These are phyloP conservation scores for Arabis hirsuta DNA, from an alignment of 345 rosid genomes.

Conservation along the genomic window DNA sequence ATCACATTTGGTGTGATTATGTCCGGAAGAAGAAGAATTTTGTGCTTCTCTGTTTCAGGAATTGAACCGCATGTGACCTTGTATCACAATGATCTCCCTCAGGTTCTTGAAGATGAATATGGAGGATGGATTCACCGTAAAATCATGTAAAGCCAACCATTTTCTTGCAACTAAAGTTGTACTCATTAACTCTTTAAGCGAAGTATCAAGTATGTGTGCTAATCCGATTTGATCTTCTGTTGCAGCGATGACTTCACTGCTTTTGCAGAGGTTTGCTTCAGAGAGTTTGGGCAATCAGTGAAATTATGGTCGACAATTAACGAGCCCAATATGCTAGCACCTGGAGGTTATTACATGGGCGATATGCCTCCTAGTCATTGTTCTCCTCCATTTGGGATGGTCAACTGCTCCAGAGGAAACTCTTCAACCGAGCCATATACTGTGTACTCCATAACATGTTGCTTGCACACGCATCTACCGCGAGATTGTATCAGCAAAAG, in stretches of 20 bases:
- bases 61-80: constrained; percentile 63
- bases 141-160: constrained; percentile 50
- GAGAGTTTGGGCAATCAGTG: constrained; percentile 66
- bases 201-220: constrained; percentile 2
- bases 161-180: not conserved
- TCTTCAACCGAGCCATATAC: constrained; percentile 71
- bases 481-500: constrained; percentile 52
- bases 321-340: constrained; percentile 61
- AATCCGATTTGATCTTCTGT: not conserved
- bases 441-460: constrained; percentile 62
- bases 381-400: constrained; percentile 42
- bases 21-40: not conserved
- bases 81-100: constrained; percentile 60
- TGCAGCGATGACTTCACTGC: constrained; percentile 75
- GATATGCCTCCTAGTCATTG: constrained; percentile 46
- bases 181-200: not conserved
- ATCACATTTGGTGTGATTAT: not conserved
- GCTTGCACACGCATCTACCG: constrained; percentile 66
- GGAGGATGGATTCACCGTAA: constrained; percentile 65
- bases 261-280: constrained; percentile 72
- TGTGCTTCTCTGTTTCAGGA: constrained; percentile 41
- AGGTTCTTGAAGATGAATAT: constrained; percentile 72
- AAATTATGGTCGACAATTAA: constrained; percentile 66
- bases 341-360: constrained; percentile 48
- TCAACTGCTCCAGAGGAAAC: constrained; percentile 51